A percentile compares a stretch with the other conserved stretches of the same genome.
Conservation (phyloP, 2,329 filamentous ascomycete species). For the Talaromyces marneffei region DNA sequence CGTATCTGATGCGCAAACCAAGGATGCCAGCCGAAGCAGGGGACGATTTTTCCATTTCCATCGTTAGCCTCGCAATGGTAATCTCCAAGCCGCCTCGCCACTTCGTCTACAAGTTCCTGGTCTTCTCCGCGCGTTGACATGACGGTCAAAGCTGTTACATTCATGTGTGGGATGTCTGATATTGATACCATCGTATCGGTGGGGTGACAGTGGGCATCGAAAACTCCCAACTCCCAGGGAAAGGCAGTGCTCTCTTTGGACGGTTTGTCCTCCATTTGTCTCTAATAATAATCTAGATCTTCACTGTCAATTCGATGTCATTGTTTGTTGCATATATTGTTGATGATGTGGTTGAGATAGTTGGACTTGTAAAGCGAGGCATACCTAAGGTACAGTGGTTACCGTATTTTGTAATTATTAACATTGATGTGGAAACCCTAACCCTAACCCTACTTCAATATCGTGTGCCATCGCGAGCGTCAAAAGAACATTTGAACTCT, state of each 20-base stretch:
- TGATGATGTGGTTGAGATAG: not conserved
- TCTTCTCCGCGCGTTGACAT: slow-evolving; percentile 60
- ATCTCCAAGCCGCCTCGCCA: slow-evolving; percentile 31
- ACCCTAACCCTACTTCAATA: not conserved
- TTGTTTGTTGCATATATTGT: not conserved
- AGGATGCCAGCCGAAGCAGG: slow-evolving; percentile 63
- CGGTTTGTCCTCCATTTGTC: not conserved
- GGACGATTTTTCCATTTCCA: slow-evolving; percentile 38
- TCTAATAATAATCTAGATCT: not conserved
- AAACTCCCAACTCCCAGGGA: slow-evolving; percentile 59
- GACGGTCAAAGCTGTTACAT: slow-evolving; percentile 52
- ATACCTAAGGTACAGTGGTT: not conserved
- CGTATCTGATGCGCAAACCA: slow-evolving; percentile 62
- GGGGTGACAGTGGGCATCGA: slow-evolving; percentile 62
- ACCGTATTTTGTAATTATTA: not conserved
- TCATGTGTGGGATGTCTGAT: slow-evolving; percentile 51
- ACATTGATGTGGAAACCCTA: not conserved
- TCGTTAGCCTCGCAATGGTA: not conserved
- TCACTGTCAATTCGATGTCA: not conserved
- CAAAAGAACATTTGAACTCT: not conserved
- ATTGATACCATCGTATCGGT: slow-evolving; percentile 59
- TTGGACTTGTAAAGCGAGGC: not conserved
- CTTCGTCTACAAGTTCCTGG: slow-evolving; percentile 52
- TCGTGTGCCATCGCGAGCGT: not conserved
- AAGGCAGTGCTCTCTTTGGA: slow-evolving; percentile 31